Conservation (phyloP, 768 basidiomycete genomes). For the Boletus edulis region DNA sequence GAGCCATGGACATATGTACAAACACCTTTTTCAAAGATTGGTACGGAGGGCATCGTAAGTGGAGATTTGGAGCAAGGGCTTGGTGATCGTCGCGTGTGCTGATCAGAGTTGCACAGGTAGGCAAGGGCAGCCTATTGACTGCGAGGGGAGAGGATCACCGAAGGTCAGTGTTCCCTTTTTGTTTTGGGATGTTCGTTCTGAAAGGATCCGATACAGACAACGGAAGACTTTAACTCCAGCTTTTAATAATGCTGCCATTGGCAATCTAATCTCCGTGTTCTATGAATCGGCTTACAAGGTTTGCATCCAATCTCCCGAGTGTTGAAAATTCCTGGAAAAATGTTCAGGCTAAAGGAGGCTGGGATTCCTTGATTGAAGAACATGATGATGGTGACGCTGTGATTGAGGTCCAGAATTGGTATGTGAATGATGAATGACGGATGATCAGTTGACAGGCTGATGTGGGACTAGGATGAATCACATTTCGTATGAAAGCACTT, state of each 20-base stretch:
- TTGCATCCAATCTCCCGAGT: constrained; percentile 5
- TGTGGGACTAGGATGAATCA: constrained; percentile 21
- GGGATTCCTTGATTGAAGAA: constrained; percentile 31
- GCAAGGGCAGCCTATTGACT: constrained; percentile 37
- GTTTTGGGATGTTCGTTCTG: not conserved
- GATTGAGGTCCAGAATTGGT: constrained; percentile 52
- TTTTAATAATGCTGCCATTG: constrained; percentile 41
- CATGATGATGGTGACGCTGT: constrained; percentile 24
- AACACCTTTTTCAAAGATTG: constrained; percentile 19
- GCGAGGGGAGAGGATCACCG: constrained; percentile 44
- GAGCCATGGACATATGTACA: constrained; percentile 42
- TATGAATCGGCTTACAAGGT: constrained; percentile 45
- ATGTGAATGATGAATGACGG: not conserved
- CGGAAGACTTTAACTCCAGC: constrained; percentile 39
- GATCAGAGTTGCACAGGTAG: constrained; percentile 22
- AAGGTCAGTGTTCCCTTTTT: constrained; percentile 24
- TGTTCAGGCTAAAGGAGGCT: constrained; percentile 28
- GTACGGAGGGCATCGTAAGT: constrained; percentile 27
- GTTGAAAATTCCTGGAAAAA: not conserved
- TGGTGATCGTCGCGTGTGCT: not conserved
- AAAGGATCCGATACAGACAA: constrained; percentile 24
- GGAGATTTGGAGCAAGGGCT: not conserved
- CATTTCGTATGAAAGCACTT: constrained; percentile 34
- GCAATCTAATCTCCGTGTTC: constrained; percentile 35
- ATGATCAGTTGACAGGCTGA: not conserved